Evolutionary conservation across 345 rosid genomes (phyloP).

Genomic region (Nasturtium officinale): DNA sequence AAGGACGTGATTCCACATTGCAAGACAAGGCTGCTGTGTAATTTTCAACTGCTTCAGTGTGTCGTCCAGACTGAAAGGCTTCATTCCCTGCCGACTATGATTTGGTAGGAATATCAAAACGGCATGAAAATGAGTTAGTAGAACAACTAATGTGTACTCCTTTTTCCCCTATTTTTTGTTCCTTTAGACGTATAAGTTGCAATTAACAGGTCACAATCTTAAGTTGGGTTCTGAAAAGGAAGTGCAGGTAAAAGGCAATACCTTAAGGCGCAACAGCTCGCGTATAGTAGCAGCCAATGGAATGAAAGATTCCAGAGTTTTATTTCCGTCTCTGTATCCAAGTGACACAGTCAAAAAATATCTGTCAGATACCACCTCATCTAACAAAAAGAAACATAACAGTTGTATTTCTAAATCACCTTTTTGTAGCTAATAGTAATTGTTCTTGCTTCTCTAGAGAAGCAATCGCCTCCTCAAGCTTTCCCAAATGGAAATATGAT

Average conservation of each 20-base stretch:
- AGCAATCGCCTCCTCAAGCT: slow-evolving; percentile 80
- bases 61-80: slow-evolving; percentile 85
- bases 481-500: slow-evolving; percentile 83
- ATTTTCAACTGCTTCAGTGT: slow-evolving; percentile 89
- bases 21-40: slow-evolving; percentile 80
- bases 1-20: slow-evolving; percentile 84
- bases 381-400: slow-evolving; percentile 4
- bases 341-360: slow-evolving; percentile 22
- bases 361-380: slow-evolving; percentile 23
- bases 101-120: slow-evolving; percentile 23
- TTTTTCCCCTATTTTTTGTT: neutral
- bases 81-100: slow-evolving; percentile 87
- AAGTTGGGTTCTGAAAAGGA: slow-evolving; percentile 19
- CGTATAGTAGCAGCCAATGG: slow-evolving; percentile 65
- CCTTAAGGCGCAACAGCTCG: slow-evolving; percentile 82
- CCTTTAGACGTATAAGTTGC: neutral
- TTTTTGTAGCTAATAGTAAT: slow-evolving; percentile 43
- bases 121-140: neutral
- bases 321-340: slow-evolving; percentile 48
- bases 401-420: slow-evolving; percentile 47
- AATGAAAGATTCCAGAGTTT: slow-evolving; percentile 55
- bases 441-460: slow-evolving; percentile 70
- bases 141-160: neutral
- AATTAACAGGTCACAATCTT: neutral
- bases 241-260: slow-evolving; percentile 35